These are phyloP conservation scores for Penicillium parvum DNA, from an alignment of 495 filamentous ascomycete species.

Conservation along the genomic window DNA sequence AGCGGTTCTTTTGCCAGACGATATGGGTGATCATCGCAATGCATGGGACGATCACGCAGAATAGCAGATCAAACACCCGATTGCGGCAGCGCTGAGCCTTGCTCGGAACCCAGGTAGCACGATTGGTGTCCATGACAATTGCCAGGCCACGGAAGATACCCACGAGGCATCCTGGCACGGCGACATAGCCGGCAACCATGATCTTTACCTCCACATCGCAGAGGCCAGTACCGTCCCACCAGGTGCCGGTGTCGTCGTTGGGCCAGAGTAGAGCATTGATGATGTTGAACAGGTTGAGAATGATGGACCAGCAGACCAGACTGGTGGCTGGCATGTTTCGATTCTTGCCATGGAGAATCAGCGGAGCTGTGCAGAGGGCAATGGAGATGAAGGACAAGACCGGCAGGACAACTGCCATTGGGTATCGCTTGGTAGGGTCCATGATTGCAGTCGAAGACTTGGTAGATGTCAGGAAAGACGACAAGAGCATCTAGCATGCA, in stretches of 20 bases:
- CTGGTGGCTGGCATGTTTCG: constrained; percentile 46
- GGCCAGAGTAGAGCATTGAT: constrained; percentile 82
- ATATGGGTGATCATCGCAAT: constrained; percentile 64
- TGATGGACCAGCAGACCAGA: constrained; percentile 59
- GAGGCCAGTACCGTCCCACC: constrained; percentile 70
- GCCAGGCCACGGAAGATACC: constrained; percentile 76
- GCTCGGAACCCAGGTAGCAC: constrained; percentile 50
- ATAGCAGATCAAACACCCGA: constrained; percentile 53
- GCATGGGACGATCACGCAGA: constrained; percentile 66
- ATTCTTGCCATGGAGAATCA: constrained; percentile 40
- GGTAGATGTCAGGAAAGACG: too few relatives aligned
- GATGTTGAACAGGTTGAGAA: constrained; percentile 64
- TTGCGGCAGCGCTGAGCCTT: constrained; percentile 49
- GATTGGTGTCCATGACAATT: constrained; percentile 60
- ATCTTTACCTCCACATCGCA: constrained; percentile 82
- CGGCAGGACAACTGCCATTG: constrained; percentile 35
- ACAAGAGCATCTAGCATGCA: too few relatives aligned
- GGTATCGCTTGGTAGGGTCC: constrained; percentile 14
- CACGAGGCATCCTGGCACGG: constrained; percentile 54
- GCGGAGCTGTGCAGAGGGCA: constrained; percentile 45
- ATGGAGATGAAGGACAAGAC: constrained; percentile 55
- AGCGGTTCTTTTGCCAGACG: constrained; percentile 65
- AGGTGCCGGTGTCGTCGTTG: constrained; percentile 57
- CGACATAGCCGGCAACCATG: constrained; percentile 59
- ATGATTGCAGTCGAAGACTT: background rate